Percentiles rank a stretch among this genome's conserved stretches.
phyloP scores from a whole-genome alignment of 2,329 filamentous ascomycete species.

The Microsporum audouinii region DNA sequence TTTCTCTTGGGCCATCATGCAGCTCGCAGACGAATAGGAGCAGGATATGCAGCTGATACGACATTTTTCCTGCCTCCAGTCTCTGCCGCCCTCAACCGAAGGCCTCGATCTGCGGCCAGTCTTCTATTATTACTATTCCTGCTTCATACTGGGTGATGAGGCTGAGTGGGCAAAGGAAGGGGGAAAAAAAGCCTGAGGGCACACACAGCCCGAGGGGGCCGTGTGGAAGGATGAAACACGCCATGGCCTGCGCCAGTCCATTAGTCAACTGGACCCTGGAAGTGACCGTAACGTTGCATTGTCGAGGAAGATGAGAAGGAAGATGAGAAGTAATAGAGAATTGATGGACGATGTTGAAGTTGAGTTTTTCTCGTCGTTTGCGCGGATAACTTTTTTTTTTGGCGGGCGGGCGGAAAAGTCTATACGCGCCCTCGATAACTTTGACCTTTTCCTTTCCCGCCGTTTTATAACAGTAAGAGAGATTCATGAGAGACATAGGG shows the following conservation, averaged over 20 bases:
- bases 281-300: neutral
- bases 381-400: neutral
- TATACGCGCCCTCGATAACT: neutral
- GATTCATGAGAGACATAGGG: neutral
- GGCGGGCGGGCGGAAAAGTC: neutral
- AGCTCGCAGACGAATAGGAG: neutral
- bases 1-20: neutral
- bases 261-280: neutral
- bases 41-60: neutral
- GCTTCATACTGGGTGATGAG: neutral
- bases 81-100: neutral
- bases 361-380: neutral
- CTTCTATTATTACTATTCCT: neutral
- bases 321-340: neutral
- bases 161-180: neutral
- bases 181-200: neutral
- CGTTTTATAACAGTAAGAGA: too few species aligned
- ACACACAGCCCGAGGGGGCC: neutral
- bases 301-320: neutral
- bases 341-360: neutral
- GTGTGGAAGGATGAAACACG: neutral
- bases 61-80: neutral
- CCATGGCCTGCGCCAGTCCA: neutral
- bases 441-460: neutral
- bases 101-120: neutral